Percentiles rank a stretch among this genome's conserved stretches.
phyloP scores from a whole-genome alignment of 139 green algal species.

The Chlamydomonas sp. region DNA sequence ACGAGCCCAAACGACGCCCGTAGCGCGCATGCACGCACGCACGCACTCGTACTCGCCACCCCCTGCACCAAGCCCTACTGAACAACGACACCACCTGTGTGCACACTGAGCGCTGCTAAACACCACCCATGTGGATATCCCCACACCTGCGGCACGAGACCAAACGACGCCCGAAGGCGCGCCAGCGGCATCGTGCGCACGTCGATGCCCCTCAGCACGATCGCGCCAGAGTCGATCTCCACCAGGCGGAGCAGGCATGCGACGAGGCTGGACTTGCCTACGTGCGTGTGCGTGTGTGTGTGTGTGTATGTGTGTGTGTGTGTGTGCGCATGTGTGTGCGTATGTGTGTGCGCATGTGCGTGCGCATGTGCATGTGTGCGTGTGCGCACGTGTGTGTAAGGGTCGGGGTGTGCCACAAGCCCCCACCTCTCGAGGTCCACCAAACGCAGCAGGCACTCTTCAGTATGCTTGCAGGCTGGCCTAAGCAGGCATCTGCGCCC shows the following conservation, averaged over 20 bases:
- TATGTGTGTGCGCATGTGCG: slow-evolving; percentile 6
- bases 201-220: slow-evolving; percentile 38
- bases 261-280: slow-evolving; percentile 32
- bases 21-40: too few species aligned
- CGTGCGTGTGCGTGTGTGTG: slow-evolving; percentile 10
- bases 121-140: too few species aligned
- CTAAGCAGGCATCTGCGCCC: too few species aligned
- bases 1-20: too few species aligned
- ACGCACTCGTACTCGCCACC: too few species aligned
- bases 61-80: too few species aligned
- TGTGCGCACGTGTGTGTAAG: neutral
- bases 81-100: too few species aligned
- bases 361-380: neutral
- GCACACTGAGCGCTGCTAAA: too few species aligned
- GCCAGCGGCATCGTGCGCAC: slow-evolving; percentile 24
- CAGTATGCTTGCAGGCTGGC: neutral
- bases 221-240: slow-evolving; percentile 27
- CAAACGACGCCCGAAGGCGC: slow-evolving; percentile 34
- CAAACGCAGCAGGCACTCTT: neutral
- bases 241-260: slow-evolving; percentile 50
- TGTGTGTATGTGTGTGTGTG: slow-evolving; percentile 16
- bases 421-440: neutral
- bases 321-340: slow-evolving; percentile 1
- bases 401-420: neutral
- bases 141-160: slow-evolving; percentile 31